phyloP scores from a whole-genome alignment of 495 filamentous ascomycete species.

The Trichoderma asperelloides region DNA sequence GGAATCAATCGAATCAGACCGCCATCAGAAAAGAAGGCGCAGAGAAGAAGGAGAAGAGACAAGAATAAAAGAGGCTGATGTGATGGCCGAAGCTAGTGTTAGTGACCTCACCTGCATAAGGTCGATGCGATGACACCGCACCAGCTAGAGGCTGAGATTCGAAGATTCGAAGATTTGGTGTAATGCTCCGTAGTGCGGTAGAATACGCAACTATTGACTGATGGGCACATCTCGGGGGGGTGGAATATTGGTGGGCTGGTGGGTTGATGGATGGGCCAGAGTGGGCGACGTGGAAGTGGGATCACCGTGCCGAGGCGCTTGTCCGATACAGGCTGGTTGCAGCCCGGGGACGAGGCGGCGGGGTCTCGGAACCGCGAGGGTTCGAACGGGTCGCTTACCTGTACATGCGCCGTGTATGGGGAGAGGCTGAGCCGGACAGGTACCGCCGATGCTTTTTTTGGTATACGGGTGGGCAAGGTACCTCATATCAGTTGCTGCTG shows the following conservation, averaged over 20 bases:
- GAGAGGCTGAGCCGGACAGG: background rate
- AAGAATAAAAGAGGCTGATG: background rate
- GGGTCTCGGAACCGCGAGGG: background rate
- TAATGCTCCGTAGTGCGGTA: no score
- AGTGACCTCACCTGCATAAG: background rate
- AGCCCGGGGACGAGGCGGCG: background rate
- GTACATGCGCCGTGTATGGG: no score
- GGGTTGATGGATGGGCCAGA: background rate
- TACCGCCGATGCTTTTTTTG: background rate
- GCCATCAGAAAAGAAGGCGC: background rate
- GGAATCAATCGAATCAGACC: no score
- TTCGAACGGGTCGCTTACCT: no score
- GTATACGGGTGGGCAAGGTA: no score
- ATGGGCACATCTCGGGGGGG: constrained; percentile 3
- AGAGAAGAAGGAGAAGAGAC: background rate
- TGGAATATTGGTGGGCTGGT: background rate
- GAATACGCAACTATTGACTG: background rate
- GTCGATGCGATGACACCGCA: background rate
- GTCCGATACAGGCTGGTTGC: background rate
- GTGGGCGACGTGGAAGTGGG: background rate
- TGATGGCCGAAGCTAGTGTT: background rate
- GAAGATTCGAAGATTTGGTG: no score
- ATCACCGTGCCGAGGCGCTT: constrained; percentile 6
- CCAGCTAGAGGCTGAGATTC: no score
- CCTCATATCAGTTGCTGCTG: no score